Evolutionary conservation across 2,329 filamentous ascomycete genomes (phyloP).

Genomic region (Aulographum hederae): DNA sequence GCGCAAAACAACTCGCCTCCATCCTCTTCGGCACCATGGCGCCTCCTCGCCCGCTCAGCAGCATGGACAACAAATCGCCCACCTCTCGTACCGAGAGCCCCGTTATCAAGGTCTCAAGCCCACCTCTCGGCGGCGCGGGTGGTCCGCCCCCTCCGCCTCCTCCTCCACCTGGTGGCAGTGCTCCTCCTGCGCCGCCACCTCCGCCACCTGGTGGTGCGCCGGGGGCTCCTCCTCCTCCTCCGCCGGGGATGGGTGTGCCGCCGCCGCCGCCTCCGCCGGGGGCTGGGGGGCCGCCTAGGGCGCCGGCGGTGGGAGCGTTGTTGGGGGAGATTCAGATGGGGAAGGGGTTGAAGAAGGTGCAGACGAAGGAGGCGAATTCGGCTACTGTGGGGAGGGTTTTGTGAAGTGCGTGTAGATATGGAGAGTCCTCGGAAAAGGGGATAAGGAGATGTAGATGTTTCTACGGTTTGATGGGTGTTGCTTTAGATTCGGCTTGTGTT

Average conservation of each 20-base stretch:
- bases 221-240: constrained; percentile 25
- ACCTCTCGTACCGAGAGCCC: constrained; percentile 25
- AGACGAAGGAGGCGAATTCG: constrained; percentile 71
- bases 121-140: constrained; percentile 23
- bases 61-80: constrained; percentile 46
- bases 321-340: constrained; percentile 72
- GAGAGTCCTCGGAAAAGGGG: no score
- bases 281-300: constrained; percentile 31
- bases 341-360: constrained; percentile 63
- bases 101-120: constrained; percentile 20
- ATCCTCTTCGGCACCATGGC: constrained; percentile 96
- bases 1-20: constrained; percentile 80
- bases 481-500: no score
- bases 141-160: constrained; percentile 27
- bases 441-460: no score
- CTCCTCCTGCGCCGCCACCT: constrained; percentile 17
- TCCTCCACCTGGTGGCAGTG: constrained; percentile 24
- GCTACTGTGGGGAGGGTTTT: constrained; percentile 58
- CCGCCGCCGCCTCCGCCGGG: constrained; percentile 26
- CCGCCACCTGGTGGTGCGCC: constrained; percentile 8
- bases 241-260: constrained; percentile 22
- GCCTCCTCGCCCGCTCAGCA: constrained; percentile 72
- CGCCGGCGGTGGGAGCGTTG: constrained; percentile 35
- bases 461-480: no score
- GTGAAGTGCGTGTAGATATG: no score